Base-by-base conservation (phyloP, 2,329 filamentous ascomycete genomes). In the Penicillium sp. region DNA sequence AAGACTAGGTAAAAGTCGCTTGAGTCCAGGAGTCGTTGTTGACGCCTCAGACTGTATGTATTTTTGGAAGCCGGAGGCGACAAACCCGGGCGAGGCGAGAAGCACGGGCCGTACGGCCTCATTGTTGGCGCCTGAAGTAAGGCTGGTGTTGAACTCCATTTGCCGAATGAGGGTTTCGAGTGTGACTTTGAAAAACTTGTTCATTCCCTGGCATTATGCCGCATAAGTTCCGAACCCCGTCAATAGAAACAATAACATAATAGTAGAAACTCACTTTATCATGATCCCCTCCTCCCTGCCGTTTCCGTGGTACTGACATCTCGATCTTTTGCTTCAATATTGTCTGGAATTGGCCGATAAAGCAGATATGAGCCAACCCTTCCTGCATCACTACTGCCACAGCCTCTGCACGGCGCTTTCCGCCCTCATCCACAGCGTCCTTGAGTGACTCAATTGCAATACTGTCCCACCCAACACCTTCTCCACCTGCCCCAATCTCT, bases 361-460 rank as follows among this genome's bases (percentile, higher is more conserved):
- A 78, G 57, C 77, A 79, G n/a, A 80, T 77, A 66, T 79, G 77
- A 5, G 77, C 78, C 12, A 80, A 50, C 1, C 77, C 78, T 60
- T 97, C 93, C 65, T 96, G 90, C 88, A 99, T 93, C 25, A 97
- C 89, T 1, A 97, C 87, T 0, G 94, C 93, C 52, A 91, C 90
- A 18, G 96, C 82, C 58, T 93, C 88, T 1, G 91, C 91, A 58
- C 89, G 86, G 66, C 87, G 86, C 61, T 90, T 87, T 4, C 74
- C 73, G 2, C 74, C 64, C 63, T 89, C 85, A 64, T 90, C 86
- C 15, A 93, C 81, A 1, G 91, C 88, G 70, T 96, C 90, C 54
- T 83, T 80, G 12, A 99, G 81, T 44, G 89, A 87, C 56, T 89
- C 86, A 46, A 88, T 78, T 4, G 92, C 90, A 12, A 99, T 86